Percentiles rank a stretch among this genome's conserved stretches.
phyloP scores from a whole-genome alignment of 257 asterid genomes.

The Capsicum baccatum region DNA sequence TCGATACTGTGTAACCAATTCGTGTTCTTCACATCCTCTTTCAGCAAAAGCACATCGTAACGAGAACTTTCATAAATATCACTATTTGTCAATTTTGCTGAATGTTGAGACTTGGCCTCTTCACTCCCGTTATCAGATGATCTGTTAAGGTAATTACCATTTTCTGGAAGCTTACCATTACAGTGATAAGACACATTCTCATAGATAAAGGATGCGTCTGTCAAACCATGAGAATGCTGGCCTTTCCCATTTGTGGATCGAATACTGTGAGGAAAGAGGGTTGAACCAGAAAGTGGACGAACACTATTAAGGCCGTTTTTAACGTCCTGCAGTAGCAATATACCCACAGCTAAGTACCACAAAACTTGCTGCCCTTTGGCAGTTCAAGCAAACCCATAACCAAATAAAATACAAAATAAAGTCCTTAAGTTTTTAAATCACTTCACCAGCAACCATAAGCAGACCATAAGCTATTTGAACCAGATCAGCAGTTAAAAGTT shows the following conservation, averaged over 20 bases:
- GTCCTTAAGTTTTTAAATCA: background rate
- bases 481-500: background rate
- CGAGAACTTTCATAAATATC: constrained; percentile 93
- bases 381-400: constrained; percentile 17
- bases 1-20: constrained; percentile 78
- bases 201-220: constrained; percentile 48
- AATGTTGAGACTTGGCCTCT: constrained; percentile 57
- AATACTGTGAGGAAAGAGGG: constrained; percentile 92
- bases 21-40: constrained; percentile 87
- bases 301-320: constrained; percentile 62
- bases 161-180: constrained; percentile 54
- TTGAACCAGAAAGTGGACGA: constrained; percentile 81
- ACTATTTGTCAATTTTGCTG: constrained; percentile 58
- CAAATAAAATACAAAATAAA: background rate
- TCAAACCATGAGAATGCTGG: constrained; percentile 45
- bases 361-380: background rate
- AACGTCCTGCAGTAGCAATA: constrained; percentile 68
- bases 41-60: constrained; percentile 64
- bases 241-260: constrained; percentile 67
- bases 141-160: constrained; percentile 49
- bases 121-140: constrained; percentile 64
- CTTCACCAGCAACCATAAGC: constrained; percentile 13
- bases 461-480: background rate
- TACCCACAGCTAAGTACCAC: background rate
- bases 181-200: constrained; percentile 43